Conservation (phyloP, 495 filamentous ascomycete genomes). For the Thozetella sp. region DNA sequence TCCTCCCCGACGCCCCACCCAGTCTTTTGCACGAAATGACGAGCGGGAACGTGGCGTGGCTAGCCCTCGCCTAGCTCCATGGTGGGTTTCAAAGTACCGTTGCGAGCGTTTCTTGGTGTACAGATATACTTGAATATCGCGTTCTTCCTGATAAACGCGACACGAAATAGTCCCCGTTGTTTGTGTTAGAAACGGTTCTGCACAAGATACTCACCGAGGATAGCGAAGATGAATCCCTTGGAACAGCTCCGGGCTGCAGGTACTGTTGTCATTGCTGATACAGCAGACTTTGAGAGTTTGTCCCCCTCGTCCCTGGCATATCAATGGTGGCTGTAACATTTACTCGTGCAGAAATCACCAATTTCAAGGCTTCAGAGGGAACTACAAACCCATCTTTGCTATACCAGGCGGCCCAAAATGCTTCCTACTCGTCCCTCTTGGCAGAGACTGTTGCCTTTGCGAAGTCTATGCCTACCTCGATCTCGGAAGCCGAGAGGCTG, state of each 20-base stretch:
- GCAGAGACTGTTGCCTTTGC: neutral
- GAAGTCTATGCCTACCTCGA: neutral
- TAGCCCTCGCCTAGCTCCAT: too few relatives aligned
- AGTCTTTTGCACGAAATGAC: neutral
- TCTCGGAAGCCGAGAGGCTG: neutral
- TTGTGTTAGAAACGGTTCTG: too few relatives aligned
- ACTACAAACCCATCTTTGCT: neutral
- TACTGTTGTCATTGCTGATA: neutral
- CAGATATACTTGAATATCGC: too few relatives aligned
- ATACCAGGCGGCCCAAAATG: neutral
- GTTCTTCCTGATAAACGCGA: too few relatives aligned
- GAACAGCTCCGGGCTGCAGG: neutral
- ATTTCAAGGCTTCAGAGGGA: neutral
- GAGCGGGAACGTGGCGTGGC: too few relatives aligned
- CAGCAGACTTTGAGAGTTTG: neutral
- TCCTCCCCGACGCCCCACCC: too few relatives aligned
- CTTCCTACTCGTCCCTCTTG: neutral
- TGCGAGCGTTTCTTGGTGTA: too few relatives aligned
- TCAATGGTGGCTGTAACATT: neutral
- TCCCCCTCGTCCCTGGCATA: neutral
- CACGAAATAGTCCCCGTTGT: too few relatives aligned
- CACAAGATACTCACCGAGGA: too few relatives aligned
- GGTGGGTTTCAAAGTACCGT: too few relatives aligned
- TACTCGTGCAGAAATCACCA: neutral
- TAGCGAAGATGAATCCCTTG: neutral